Base-by-base conservation (phyloP, 805 yeast genomes). In the Candida chauliodis region DNA sequence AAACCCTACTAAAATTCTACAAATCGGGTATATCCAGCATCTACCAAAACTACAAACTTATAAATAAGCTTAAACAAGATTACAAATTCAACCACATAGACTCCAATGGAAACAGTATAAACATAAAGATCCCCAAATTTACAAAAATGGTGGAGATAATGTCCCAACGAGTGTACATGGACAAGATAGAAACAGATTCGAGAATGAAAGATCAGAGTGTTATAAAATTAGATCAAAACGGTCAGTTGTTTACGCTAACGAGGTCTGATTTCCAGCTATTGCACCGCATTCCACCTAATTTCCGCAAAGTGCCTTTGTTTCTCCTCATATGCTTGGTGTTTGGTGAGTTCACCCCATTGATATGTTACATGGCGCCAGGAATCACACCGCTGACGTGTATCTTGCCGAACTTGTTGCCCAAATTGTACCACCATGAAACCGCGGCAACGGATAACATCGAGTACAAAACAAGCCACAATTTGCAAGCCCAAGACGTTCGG, bases 331-430 rank as follows among this genome's bases (percentile, higher is more conserved):
- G 73, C 33, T 32, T 73, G 19, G 45, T 76, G 2, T 78, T 76
- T 52, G 74, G 73, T 50, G 86, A 79, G 47, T 49, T 60, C 36
- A 74, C 82, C 0, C 81, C 82, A 0, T 15, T 75, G 1, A 44
- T 79, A 4, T 76, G 81, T 49, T 75, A 69, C 38, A 52, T 63
- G 3, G 51, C 77, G 35, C 85, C 85, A 0, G 75, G 73, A 44
- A 50, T 79, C 4, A 70, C 79, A 1, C 81, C 84, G 8, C 71
- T 70, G 59, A 78, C 82, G 8, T 79, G 84, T 53, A 61, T 75
- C 8, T 59, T 77, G 22, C 81, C 82, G 1, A 55, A 58, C 6
- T 56, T 75, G 17, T 47, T 66, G 25, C 69, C 73, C 28, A 62
- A 55, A 38, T 55, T 55, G 34, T 22, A 37, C 18, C 24, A 40